Conservation (phyloP, 805 yeast genomes). For the Cyberlindnera euphorbiae region DNA sequence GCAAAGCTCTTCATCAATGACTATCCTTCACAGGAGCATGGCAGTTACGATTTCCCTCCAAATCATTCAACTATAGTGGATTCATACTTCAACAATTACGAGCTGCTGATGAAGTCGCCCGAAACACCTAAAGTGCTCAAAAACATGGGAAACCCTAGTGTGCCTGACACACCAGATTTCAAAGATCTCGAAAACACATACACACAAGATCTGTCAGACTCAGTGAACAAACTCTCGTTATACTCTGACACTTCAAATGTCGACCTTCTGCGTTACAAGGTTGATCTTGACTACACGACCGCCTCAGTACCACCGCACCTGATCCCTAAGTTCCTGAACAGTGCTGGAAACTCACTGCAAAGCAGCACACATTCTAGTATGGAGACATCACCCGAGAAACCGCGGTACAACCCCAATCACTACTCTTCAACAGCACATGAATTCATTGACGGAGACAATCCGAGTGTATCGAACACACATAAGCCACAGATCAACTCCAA, state of each 20-base stretch:
- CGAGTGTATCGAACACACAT: conserved; percentile 2
- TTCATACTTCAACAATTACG: conserved; percentile 20
- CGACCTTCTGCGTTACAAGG: conserved; percentile 9
- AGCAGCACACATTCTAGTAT: conserved; percentile 1
- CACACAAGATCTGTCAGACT: conserved; percentile 2
- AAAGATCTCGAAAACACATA: conserved; percentile 5
- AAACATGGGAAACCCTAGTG: conserved; percentile 2
- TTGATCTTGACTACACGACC: conserved; percentile 8
- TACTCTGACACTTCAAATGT: conserved; percentile 10
- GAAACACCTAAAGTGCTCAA: conserved; percentile 25
- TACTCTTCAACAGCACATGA: too few species aligned
- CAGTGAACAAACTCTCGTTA: conserved; percentile 10
- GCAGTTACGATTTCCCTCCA: conserved; percentile 1
- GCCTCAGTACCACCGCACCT: conserved; percentile 10
- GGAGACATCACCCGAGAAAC: conserved; percentile 8
- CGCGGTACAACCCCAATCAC: neutral
- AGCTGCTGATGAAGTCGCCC: conserved; percentile 23
- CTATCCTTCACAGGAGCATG: conserved; percentile 7
- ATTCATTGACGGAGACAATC: neutral
- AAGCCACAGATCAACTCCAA: conserved; percentile 42
- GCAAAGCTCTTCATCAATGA: conserved; percentile 20
- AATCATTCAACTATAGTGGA: conserved; percentile 1
- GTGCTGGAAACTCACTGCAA: conserved; percentile 1
- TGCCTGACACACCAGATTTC: conserved; percentile 12
- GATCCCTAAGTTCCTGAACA: conserved; percentile 4